phyloP scores from a whole-genome alignment of 2,329 filamentous ascomycete species.

The Chalaropsis thielavioides region DNA sequence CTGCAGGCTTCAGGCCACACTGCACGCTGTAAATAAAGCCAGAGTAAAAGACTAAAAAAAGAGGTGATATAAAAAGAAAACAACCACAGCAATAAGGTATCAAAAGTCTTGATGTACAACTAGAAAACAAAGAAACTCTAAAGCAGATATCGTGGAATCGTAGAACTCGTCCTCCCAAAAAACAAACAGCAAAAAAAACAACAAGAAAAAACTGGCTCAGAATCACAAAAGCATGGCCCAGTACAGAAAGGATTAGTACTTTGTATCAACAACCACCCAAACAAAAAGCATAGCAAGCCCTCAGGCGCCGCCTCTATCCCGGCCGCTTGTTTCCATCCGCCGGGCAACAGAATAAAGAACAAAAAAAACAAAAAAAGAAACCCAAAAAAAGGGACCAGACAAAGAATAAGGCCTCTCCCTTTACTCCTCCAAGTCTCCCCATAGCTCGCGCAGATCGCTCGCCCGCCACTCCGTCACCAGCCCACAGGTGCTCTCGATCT shows the following conservation, averaged over 20 bases:
- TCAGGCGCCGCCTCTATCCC: neutral
- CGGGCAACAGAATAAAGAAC: neutral
- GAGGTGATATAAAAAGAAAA: neutral
- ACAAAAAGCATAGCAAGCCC: neutral
- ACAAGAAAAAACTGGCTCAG: neutral
- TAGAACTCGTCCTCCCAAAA: neutral
- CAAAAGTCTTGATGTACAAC: neutral
- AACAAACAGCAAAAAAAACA: neutral
- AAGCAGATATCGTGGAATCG: neutral
- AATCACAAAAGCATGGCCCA: neutral
- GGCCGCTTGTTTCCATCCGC: neutral
- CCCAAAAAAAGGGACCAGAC: neutral
- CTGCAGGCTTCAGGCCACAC: too few relatives aligned
- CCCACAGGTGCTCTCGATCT: slow-evolving; percentile 38
- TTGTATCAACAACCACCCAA: neutral
- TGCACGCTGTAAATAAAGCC: too few relatives aligned
- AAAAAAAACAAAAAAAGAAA: neutral
- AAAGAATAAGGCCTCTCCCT: slow-evolving; percentile 16
- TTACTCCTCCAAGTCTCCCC: slow-evolving; percentile 29
- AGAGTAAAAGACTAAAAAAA: too few relatives aligned
- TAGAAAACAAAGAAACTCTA: slow-evolving; percentile 1
- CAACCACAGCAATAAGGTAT: neutral
- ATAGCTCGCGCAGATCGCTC: slow-evolving; percentile 37
- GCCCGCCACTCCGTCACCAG: slow-evolving; percentile 40
- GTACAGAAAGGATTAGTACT: neutral